A percentile compares a stretch with the other conserved stretches of the same genome.
phyloP scores from a whole-genome alignment of 2,329 filamentous ascomycete genomes.

The Xylaria multiplex region DNA sequence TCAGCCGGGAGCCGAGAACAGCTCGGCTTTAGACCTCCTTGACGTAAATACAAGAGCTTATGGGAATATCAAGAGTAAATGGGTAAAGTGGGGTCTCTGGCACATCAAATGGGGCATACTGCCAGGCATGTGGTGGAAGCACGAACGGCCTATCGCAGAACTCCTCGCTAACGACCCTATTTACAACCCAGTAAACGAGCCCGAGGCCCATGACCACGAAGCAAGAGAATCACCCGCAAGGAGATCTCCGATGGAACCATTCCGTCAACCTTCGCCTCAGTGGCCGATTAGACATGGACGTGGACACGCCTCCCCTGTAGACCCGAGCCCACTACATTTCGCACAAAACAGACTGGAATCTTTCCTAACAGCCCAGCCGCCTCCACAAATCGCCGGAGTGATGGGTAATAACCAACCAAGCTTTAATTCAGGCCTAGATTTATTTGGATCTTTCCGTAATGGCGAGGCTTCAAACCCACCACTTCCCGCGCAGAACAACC shows the following conservation, averaged over 20 bases:
- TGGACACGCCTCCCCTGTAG: not conserved
- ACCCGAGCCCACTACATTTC: not conserved
- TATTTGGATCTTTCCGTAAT: not conserved
- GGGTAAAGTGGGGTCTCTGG: conserved; percentile 30
- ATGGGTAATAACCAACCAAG: not conserved
- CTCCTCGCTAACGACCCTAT: conserved; percentile 1
- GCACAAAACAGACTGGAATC: not conserved
- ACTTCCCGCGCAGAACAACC: too few relatives aligned
- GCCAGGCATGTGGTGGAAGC: conserved; percentile 35
- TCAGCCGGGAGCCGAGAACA: not conserved
- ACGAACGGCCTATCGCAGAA: conserved; percentile 24
- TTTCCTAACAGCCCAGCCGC: not conserved
- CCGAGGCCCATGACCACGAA: too few relatives aligned
- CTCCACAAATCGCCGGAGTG: not conserved
- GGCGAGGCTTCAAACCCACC: too few relatives aligned
- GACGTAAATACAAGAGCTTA: conserved; percentile 34
- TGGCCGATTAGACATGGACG: too few relatives aligned
- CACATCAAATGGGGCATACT: conserved; percentile 32
- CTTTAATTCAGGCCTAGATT: not conserved
- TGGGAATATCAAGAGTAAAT: conserved; percentile 16
- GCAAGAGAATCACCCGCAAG: not conserved
- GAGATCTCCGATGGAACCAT: too few relatives aligned
- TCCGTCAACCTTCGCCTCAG: too few relatives aligned
- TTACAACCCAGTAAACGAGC: not conserved
- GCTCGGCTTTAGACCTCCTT: not conserved